Conservation (phyloP, 176 grass and related monocot genomes). For the Aegilops umbellulata region DNA sequence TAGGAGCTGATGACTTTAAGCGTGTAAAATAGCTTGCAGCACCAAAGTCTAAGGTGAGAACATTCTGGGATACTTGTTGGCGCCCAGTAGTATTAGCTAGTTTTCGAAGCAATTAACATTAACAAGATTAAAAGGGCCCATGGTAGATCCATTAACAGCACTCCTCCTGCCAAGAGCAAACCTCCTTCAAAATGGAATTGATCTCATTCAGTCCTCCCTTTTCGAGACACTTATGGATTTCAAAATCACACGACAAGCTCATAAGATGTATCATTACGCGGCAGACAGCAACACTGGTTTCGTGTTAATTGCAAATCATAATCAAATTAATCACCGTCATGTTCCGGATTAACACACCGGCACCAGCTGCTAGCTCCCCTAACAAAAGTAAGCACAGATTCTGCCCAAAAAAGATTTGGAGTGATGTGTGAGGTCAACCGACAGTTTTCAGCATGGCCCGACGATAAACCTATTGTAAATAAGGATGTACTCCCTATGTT, state of each 20-base stretch:
- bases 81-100: too few relatives aligned
- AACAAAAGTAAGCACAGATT: constrained; percentile 9
- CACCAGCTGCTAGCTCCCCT: not conserved
- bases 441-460: not conserved
- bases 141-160: too few relatives aligned
- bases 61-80: too few relatives aligned
- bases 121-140: too few relatives aligned
- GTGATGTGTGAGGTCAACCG: constrained; percentile 10
- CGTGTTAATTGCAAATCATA: not conserved
- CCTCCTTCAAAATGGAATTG: too few relatives aligned
- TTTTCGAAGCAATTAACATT: too few relatives aligned
- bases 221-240: not conserved
- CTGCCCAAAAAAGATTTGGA: constrained; percentile 22
- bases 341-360: not conserved
- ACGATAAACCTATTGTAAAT: constrained; percentile 2
- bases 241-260: constrained; percentile 14
- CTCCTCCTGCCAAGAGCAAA: too few relatives aligned
- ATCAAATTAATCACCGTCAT: constrained; percentile 12
- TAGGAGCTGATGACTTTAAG: too few relatives aligned
- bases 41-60: too few relatives aligned
- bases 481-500: not conserved
- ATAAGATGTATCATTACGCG: not conserved
- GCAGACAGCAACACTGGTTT: not conserved
- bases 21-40: too few relatives aligned
- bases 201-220: not conserved